Base-by-base conservation (phyloP, 345 rosid genomes). In the Pistacia atlantica region DNA sequence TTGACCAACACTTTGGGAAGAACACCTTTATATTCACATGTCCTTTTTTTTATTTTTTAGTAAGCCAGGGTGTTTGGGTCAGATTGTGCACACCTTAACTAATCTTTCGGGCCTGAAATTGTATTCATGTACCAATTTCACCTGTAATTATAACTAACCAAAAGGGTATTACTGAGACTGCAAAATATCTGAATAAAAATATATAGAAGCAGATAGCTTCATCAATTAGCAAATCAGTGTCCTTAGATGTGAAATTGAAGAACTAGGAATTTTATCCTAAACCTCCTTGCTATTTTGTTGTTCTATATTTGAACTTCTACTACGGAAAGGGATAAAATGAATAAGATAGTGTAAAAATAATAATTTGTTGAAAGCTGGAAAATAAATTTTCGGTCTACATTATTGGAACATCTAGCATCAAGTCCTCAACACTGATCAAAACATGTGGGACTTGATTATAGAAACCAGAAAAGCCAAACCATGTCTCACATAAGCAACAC, bases 1-100 rank as follows among this genome's bases (percentile, higher is more conserved):
- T 90, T 93, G 73, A 85, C 91, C 58, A 90, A 80, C 72, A 95
- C 94, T 86, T 93, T 95, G 52, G 89, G 86, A 74, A 90, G 97
- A 83, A 90, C 89, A 52, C 99, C 98, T 85, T 88, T 93, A 86
- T 88, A 82, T 75, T 89, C 25, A 25, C 25, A 25, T 25, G 1
- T 25, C 25, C 25, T 25, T 25, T 25, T 25, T 25, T 25, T 25
- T 25, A 25, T 25, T 25, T 25, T 25, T 25, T 25, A 1, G 1
- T 25, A 25, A 25, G 1, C 25, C 25, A 0, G 25, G 25, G 25
- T 25, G 25, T 25, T 25, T 1, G 25, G 25, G 25, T 1, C 1
- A 25, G 25, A 25, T 25, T 25, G 25, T 25, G 25, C 25, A 25
- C 25, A 25, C 25, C 1, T 25, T 1, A 25, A 25, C 1, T 25